These are phyloP conservation scores for Ricinus communis DNA, from an alignment of 345 rosid genomes.

Conservation along the genomic window DNA sequence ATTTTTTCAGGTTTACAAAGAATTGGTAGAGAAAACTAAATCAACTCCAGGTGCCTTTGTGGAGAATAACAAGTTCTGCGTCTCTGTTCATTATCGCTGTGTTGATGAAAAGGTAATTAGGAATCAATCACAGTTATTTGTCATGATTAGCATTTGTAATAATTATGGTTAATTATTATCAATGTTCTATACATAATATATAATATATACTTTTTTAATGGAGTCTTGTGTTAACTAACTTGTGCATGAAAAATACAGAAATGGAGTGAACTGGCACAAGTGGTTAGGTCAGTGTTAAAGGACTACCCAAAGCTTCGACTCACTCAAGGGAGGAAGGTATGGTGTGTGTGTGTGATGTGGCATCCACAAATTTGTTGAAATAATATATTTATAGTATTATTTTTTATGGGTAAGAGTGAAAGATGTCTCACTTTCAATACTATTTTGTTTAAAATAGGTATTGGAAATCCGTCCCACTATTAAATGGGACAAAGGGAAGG, in stretches of 20 bases:
- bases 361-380: too few relatives aligned
- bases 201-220: background rate
- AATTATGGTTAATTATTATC: background rate
- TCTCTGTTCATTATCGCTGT: constrained; percentile 87
- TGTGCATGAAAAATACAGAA: constrained; percentile 41
- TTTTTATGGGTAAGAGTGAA: background rate
- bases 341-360: constrained; percentile 27
- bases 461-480: constrained; percentile 86
- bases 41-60: constrained; percentile 69
- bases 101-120: constrained; percentile 70
- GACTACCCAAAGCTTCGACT: constrained; percentile 67
- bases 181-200: too few relatives aligned
- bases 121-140: constrained; percentile 1
- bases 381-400: background rate
- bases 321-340: constrained; percentile 85
- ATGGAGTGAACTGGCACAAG: constrained; percentile 71
- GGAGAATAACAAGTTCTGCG: constrained; percentile 85
- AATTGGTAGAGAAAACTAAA: constrained; percentile 64
- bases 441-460: constrained; percentile 45
- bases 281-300: constrained; percentile 61
- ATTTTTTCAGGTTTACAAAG: constrained; percentile 52
- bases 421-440: constrained; percentile 1
- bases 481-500: constrained; percentile 96
- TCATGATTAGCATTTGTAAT: background rate
- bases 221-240: background rate